Conservation (phyloP, 176 grass and related monocot species). For the Bromus sterilis region DNA sequence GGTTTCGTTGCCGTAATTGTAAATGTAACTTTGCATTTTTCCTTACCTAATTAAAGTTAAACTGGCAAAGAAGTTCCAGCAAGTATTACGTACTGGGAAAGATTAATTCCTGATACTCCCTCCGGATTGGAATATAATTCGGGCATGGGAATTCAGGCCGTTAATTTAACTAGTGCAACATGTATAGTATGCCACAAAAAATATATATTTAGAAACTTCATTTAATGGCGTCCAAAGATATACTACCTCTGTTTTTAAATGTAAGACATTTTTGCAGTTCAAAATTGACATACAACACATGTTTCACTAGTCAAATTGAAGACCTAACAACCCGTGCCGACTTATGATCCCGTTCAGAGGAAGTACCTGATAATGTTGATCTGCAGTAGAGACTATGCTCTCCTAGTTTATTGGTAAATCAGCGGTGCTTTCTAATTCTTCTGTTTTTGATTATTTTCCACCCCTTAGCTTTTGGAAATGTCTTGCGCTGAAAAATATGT, state of each 20-base stretch:
- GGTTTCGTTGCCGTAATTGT: background rate
- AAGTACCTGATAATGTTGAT: background rate
- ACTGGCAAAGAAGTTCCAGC: background rate
- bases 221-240: too few relatives aligned
- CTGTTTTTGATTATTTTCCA: background rate
- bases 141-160: too few relatives aligned
- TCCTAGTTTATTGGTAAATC: background rate
- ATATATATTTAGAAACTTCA: too few relatives aligned
- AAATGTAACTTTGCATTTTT: background rate
- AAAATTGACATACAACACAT: too few relatives aligned
- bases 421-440: background rate
- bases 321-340: too few relatives aligned
- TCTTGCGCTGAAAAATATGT: background rate
- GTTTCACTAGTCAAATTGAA: too few relatives aligned
- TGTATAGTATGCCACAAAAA: too few relatives aligned
- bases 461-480: background rate
- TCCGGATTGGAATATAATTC: too few relatives aligned
- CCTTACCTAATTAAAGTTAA: background rate
- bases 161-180: too few relatives aligned
- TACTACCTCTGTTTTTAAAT: too few relatives aligned
- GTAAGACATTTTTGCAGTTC: too few relatives aligned
- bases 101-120: background rate
- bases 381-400: background rate
- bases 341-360: too few relatives aligned
- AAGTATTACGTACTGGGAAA: background rate